Percentiles rank a stretch among this genome's conserved stretches.
Evolutionary conservation across 2,329 filamentous ascomycete genomes (phyloP).

Genomic region (Rhynchosporium graminicola): DNA sequence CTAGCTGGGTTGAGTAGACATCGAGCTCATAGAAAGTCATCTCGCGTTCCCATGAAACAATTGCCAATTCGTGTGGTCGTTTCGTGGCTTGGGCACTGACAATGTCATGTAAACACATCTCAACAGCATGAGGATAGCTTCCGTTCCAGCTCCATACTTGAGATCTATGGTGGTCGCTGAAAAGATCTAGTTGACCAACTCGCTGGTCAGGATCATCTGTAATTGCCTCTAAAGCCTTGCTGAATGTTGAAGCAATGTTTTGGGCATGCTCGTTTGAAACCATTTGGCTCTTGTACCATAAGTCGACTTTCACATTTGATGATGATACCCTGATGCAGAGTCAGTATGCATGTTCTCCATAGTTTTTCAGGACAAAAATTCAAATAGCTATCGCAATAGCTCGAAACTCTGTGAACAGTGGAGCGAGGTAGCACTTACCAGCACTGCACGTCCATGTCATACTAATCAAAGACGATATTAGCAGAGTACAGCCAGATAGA

Average conservation of each 20-base stretch:
- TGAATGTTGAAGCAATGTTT: slow-evolving; percentile 44
- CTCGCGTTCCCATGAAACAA: slow-evolving; percentile 33
- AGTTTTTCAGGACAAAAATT: neutral
- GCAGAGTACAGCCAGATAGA: neutral
- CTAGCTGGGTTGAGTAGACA: slow-evolving; percentile 24
- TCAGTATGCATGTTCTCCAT: neutral
- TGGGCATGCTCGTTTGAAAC: slow-evolving; percentile 44
- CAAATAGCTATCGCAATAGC: neutral
- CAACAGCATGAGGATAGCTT: slow-evolving; percentile 17
- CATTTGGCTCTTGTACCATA: slow-evolving; percentile 44
- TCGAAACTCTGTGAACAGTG: neutral
- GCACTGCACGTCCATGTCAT: slow-evolving; percentile 6
- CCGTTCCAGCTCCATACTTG: slow-evolving; percentile 25
- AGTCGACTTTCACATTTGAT: slow-evolving; percentile 10
- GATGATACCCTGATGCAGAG: neutral
- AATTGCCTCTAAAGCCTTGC: slow-evolving; percentile 42
- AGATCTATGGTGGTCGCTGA: slow-evolving; percentile 6
- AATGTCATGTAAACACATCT: slow-evolving; percentile 28
- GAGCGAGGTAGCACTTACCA: neutral
- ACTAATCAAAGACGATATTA: neutral
- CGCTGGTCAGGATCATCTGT: slow-evolving; percentile 19
- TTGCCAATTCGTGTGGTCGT: slow-evolving; percentile 28
- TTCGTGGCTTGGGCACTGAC: slow-evolving; percentile 19
- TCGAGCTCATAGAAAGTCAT: slow-evolving; percentile 32
- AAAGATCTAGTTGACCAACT: slow-evolving; percentile 22